Evolutionary conservation across 345 rosid species (phyloP).

Genomic region (Rhodamnia rubescens): DNA sequence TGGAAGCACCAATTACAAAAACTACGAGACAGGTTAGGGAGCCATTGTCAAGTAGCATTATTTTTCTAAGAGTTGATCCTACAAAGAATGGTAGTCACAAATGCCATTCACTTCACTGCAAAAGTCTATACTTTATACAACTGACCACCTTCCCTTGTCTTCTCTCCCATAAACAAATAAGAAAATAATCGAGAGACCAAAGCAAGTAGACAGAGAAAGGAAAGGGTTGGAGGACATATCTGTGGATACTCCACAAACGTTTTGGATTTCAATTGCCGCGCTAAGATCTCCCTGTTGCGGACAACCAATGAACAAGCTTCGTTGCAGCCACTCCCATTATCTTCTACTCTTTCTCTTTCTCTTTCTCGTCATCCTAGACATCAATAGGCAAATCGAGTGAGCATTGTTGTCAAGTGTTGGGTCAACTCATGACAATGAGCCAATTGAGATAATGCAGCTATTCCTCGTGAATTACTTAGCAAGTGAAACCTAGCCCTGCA

Average conservation of each 20-base stretch:
- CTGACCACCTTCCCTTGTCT: neutral
- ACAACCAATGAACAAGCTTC: neutral
- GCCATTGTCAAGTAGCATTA: neutral
- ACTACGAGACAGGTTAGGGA: neutral
- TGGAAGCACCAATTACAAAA: neutral
- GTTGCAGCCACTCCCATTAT: neutral
- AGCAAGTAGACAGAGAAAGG: neutral
- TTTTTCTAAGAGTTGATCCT: neutral
- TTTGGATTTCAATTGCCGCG: neutral
- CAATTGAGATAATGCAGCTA: neutral
- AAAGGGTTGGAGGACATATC: neutral
- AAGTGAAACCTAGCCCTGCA: neutral
- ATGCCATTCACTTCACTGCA: neutral
- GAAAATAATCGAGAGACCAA: neutral
- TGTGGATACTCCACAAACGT: neutral
- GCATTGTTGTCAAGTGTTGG: neutral
- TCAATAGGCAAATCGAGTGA: neutral
- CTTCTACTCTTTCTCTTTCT: slow-evolving; percentile 14
- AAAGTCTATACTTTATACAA: neutral
- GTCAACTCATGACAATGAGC: neutral
- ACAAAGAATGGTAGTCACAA: neutral
- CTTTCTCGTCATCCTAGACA: slow-evolving; percentile 37
- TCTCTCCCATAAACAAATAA: neutral
- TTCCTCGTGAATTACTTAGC: neutral
- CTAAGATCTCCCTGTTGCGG: neutral